phyloP scores from a whole-genome alignment of 768 basidiomycete genomes.

The Sporobolomyces phaffii region DNA sequence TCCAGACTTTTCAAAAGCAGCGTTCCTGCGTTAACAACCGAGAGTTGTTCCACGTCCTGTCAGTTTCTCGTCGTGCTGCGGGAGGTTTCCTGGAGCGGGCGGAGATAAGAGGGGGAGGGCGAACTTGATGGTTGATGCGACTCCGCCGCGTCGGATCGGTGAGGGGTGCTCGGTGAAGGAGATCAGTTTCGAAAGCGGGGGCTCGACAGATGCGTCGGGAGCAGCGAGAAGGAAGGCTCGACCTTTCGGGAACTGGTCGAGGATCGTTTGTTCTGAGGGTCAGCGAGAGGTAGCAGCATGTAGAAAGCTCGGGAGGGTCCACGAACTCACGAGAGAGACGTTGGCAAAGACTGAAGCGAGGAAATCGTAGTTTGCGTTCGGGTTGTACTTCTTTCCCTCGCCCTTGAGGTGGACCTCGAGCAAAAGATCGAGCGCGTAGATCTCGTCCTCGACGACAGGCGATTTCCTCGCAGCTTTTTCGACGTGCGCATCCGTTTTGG shows the following conservation, averaged over 20 bases:
- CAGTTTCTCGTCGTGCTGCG: no score
- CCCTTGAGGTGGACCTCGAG: conserved; percentile 81
- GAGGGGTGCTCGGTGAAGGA: conserved; percentile 86
- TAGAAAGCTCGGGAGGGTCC: conserved; percentile 43
- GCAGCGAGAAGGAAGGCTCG: conserved; percentile 65
- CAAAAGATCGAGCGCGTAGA: conserved; percentile 70
- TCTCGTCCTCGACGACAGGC: conserved; percentile 47
- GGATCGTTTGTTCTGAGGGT: no score
- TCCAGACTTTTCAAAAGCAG: conserved; percentile 61
- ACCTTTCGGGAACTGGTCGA: conserved; percentile 70
- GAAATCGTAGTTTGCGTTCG: conserved; percentile 71
- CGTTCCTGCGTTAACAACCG: conserved; percentile 56
- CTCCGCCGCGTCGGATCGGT: conserved; percentile 76
- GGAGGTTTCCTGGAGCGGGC: no score
- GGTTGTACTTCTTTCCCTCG: conserved; percentile 55
- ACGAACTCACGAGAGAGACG: conserved; percentile 72
- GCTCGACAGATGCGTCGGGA: conserved; percentile 46
- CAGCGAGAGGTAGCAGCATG: background rate
- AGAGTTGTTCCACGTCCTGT: no score
- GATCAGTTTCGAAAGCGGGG: conserved; percentile 72
- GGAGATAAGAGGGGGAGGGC: conserved; percentile 28
- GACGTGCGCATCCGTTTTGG: background rate
- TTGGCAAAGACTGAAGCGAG: conserved; percentile 92
- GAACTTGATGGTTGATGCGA: conserved; percentile 80
- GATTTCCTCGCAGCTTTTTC: background rate